A percentile compares a stretch with the other conserved stretches of the same genome.
phyloP scores from a whole-genome alignment of 768 basidiomycete genomes.

The Boletus eberwhitei region DNA sequence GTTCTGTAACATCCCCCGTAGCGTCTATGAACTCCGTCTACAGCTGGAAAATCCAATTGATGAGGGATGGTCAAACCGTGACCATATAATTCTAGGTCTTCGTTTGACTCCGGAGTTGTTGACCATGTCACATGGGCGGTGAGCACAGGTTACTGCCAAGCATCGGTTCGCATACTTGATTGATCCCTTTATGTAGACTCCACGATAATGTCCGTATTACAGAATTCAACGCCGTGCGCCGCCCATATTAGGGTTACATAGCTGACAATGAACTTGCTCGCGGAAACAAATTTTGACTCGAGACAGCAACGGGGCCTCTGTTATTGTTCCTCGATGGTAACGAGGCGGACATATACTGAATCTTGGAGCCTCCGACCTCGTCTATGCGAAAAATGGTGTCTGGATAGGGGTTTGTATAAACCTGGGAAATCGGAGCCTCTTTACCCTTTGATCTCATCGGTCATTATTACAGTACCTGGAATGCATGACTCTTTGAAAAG shows the following conservation, averaged over 20 bases:
- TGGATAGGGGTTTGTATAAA: not conserved
- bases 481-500: not conserved
- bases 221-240: not conserved
- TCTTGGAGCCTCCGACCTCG: not conserved
- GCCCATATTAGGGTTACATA: not conserved
- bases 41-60: not conserved
- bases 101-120: not conserved
- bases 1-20: not conserved
- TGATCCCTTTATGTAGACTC: not conserved
- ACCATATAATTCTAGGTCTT: not conserved
- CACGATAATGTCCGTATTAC: not conserved
- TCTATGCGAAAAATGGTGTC: not conserved
- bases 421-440: not conserved
- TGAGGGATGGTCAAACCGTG: not conserved
- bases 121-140: not conserved
- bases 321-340: not conserved
- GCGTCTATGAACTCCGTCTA: not conserved
- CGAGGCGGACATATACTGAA: not conserved
- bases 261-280: not conserved
- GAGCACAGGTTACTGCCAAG: not conserved
- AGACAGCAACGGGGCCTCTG: not conserved
- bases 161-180: not conserved
- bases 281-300: not conserved
- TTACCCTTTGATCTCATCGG: not conserved
- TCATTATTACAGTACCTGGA: not conserved